phyloP scores from a whole-genome alignment of 163 green algal species.

The Chlamydomonas reinhardtii region DNA sequence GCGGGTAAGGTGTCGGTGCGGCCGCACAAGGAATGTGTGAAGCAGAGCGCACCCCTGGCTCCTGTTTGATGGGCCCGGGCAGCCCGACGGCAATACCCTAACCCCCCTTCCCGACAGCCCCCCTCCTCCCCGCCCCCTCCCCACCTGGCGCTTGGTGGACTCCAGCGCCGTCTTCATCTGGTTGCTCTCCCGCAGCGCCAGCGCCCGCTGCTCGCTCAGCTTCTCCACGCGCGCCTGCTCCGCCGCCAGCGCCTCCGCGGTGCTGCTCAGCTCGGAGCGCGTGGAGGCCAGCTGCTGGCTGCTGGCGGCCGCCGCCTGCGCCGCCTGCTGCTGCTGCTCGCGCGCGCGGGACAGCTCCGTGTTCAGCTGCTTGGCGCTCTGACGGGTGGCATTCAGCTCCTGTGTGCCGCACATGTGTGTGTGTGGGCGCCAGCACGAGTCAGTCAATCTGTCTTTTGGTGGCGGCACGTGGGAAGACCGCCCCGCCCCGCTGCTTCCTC shows the following conservation, averaged over 20 bases:
- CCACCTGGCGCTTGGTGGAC: neutral
- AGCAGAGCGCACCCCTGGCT: too few relatives aligned
- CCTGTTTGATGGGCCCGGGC: too few relatives aligned
- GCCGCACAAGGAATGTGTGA: too few relatives aligned
- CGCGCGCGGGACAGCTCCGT: neutral
- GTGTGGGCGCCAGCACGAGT: too few relatives aligned
- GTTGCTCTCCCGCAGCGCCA: conserved; percentile 17
- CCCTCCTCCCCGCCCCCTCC: neutral
- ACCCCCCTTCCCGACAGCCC: neutral
- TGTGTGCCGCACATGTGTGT: neutral
- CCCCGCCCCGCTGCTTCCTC: too few relatives aligned
- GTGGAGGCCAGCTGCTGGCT: conserved; percentile 8
- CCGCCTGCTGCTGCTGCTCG: neutral
- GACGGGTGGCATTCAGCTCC: conserved; percentile 28
- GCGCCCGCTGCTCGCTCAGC: conserved; percentile 1
- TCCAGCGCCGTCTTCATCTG: conserved; percentile 17
- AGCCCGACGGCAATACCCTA: too few relatives aligned
- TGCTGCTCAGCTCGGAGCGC: neutral
- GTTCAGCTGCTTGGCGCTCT: neutral
- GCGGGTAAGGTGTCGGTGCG: too few relatives aligned
- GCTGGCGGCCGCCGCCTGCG: neutral
- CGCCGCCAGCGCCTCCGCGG: conserved; percentile 8
- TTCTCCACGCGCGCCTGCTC: neutral
- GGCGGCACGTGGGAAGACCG: too few relatives aligned
- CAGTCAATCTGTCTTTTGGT: too few relatives aligned